A percentile compares a stretch with the other conserved stretches of the same genome.
Conservation (phyloP, 129 eudicot genomes). For the Silybum marianum region DNA sequence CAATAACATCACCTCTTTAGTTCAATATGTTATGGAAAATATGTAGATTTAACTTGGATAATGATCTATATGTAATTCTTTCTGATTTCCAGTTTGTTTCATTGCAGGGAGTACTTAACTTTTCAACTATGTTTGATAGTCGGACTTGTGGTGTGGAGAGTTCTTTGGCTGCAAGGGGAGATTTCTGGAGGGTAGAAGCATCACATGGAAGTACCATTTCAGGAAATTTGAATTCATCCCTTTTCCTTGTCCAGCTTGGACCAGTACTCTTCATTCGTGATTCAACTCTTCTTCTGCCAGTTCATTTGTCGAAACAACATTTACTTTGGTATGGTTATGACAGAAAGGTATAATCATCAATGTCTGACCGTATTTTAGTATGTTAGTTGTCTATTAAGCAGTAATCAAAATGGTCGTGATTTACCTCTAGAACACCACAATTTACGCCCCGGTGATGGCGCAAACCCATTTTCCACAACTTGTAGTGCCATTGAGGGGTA, state of each 20-base stretch:
- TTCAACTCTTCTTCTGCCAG: conserved; percentile 86
- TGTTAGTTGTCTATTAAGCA: not conserved
- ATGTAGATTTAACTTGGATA: not conserved
- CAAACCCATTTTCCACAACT: not conserved
- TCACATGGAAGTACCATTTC: conserved; percentile 69
- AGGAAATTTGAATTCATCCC: conserved; percentile 64
- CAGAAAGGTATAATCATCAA: conserved; percentile 58
- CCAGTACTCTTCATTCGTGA: conserved; percentile 85
- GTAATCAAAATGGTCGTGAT: not conserved
- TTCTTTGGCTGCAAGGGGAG: conserved; percentile 83
- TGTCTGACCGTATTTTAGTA: not conserved
- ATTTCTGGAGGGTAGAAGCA: conserved; percentile 86
- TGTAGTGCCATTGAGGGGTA: not conserved
- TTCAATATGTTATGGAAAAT: not conserved
- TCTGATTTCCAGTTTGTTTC: conserved; percentile 4
- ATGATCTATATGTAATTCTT: not conserved
- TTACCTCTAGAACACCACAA: not conserved
- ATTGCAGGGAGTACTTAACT: conserved; percentile 64
- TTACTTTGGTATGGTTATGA: conserved; percentile 96
- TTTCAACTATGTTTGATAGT: conserved; percentile 74
- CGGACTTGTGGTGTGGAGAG: conserved; percentile 60
- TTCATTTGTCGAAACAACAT: conserved; percentile 84
- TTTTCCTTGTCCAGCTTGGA: conserved; percentile 84
- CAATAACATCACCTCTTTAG: not conserved
- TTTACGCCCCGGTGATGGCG: not conserved